Base-by-base conservation (phyloP, 2,329 filamentous ascomycete species). In the Epichloe uncinata region DNA sequence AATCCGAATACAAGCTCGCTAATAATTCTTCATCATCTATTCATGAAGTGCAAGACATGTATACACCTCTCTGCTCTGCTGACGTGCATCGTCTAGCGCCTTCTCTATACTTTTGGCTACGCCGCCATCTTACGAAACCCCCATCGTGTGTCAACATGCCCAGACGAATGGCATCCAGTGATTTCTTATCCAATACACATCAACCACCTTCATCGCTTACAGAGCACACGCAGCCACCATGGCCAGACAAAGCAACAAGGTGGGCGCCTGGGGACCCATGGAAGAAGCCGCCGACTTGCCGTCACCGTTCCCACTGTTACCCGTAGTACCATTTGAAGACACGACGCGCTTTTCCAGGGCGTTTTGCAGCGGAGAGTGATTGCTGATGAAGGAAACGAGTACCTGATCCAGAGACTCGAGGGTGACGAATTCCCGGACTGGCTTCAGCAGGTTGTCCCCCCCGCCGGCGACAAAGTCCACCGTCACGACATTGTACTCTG, bases 381-480 rank as follows among this genome's bases (percentile, higher is more conserved):
- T 62, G 52, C 66, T 53, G 40, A 82, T 68, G 55, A 81, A 80
- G 36, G 63, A 59, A 5, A 69, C 67, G 3, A 79, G 66, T 0
- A 79, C 73, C 57, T 78, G 70, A 42, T 78, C 76, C 60, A 77
- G 70, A 0, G 70, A 72, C 26, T 78, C 75, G 3, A 79, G 66
- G 5, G 66, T 68, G 33, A 70, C 62, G 42, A 73, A 73, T 48
- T 65, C 63, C 26, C 53, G 59, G 7, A 57, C 60, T 1, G 56
- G 41, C n/a, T 62, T 55, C 20, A 81, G 71, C 58, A 83, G 77
- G 58, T 81, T 82, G 56, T 84, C 81, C 81, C 2, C 81, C 2
- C 78, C 79, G 3, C 72, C 71, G 1, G 79, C 78, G 0, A 85
- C 55, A 55, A 83, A 84, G 57, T 84, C 80, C 1, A 82, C 66